Evolutionary conservation across 768 basidiomycete genomes (phyloP).

Genomic region (Trametes maxima): DNA sequence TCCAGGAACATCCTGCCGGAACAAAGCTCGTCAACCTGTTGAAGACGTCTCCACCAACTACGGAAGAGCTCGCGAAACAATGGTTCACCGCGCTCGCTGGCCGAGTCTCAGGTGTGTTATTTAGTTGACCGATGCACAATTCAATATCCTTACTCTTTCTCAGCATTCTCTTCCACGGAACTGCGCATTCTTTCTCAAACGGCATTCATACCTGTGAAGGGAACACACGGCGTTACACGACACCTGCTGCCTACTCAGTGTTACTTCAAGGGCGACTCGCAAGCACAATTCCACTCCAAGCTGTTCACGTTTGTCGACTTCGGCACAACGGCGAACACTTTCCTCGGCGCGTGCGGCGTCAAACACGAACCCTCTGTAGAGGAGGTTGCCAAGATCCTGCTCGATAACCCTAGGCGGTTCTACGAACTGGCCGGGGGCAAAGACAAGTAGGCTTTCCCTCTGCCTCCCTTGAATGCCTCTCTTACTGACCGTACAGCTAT

Average conservation of each 20-base stretch:
- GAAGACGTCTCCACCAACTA: constrained; percentile 58
- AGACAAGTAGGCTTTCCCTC: constrained; percentile 52
- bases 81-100: constrained; percentile 73
- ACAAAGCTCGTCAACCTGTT: constrained; percentile 60
- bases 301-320: constrained; percentile 91
- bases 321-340: constrained; percentile 77
- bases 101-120: constrained; percentile 56
- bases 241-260: constrained; percentile 67
- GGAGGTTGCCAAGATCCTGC: constrained; percentile 71
- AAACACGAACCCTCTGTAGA: constrained; percentile 85
- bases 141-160: background rate
- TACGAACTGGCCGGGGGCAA: constrained; percentile 70
- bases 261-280: constrained; percentile 58
- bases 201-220: constrained; percentile 66
- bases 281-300: constrained; percentile 70
- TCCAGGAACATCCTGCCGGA: constrained; percentile 70
- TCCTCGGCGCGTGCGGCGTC: constrained; percentile 86
- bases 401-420: constrained; percentile 71
- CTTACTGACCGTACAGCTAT: constrained; percentile 52
- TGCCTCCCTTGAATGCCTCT: background rate
- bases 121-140: background rate
- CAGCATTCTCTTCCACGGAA: constrained; percentile 63
- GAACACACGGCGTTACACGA: constrained; percentile 33
- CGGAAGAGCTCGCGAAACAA: constrained; percentile 52
- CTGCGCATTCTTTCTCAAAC: constrained; percentile 57